Base-by-base conservation (phyloP, 306 rosid genomes). In the Gastrolobium villosum region DNA sequence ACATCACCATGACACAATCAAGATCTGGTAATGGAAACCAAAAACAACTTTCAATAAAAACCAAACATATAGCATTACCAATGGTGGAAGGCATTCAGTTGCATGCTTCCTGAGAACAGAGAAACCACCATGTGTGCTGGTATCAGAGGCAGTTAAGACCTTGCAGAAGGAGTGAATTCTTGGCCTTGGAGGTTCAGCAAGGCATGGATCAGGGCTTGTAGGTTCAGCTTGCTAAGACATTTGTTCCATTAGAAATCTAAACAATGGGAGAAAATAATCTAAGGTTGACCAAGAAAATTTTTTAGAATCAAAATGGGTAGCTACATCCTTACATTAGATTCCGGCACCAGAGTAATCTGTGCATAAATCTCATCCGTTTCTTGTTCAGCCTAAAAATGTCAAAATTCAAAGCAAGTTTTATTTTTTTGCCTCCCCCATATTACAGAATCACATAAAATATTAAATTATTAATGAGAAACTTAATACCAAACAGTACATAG, bases 111-210 rank as follows among this genome's bases (percentile, higher is more conserved):
- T 86, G 2, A 35, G 75, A 69, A 69, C 75, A 49, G 61, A 69
- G 37, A 48, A 69, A 2, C 60, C 97, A 2, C 93, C 89, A 50
- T 95, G 99, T 26, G 99, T 95, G 81, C 99, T 95, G 0, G 99
- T 95, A 84, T 95, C 99, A 0, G 98, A 95, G 1, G 98, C 97
- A 8, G 99, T 95, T 46, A 95, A 83, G 52, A 93, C 90, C 88
- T 95, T 95, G 87, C 87, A 82, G 88, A 95, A 95, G 0, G 94
- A 70, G 82, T 91, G 90, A 43, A 88, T 87, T 2, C 62, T 70
- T 0, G 91, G 89, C 65, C 83, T 88, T 30, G 79, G 84, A 77
- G 54, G 75, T 56, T 91, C 96, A 11, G 67, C 41, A 37, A 36
- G 46, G 63, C 79, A 46, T 13, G 86, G 84, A 75, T 93, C 97